Percentiles rank a stretch among this genome's conserved stretches.
Evolutionary conservation across 352 stramenopile genomes (phyloP).

Genomic region (Phytophthora crassamura): DNA sequence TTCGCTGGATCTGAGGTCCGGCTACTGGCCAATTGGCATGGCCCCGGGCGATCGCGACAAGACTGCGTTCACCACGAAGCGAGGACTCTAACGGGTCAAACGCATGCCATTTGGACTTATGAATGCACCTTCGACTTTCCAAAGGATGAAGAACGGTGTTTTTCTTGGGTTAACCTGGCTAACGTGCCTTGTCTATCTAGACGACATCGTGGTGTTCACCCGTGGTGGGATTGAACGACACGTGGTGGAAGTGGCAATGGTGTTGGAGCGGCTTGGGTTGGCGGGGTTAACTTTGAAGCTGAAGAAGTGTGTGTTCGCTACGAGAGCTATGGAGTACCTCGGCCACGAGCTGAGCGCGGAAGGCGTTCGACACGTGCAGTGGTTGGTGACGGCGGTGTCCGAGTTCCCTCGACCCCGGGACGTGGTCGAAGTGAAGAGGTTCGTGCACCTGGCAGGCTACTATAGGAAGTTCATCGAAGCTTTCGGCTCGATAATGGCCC

Average conservation of each 20-base stretch:
- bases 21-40: background rate
- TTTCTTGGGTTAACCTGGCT: conserved; percentile 20
- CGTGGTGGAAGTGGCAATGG: conserved; percentile 14
- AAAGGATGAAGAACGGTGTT: conserved; percentile 30
- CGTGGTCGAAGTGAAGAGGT: too few species aligned
- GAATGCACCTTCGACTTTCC: conserved; percentile 30
- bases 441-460: conserved; percentile 25
- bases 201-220: conserved; percentile 30
- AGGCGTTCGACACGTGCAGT: too few species aligned
- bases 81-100: conserved; percentile 19
- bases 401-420: too few species aligned
- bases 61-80: conserved; percentile 18
- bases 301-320: conserved; percentile 26
- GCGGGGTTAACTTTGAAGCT: conserved; percentile 20
- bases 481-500: conserved; percentile 19
- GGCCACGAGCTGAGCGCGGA: too few species aligned
- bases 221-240: conserved; percentile 13
- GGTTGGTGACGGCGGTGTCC: too few species aligned
- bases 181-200: conserved; percentile 26
- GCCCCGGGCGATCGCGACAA: background rate
- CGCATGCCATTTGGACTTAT: conserved; percentile 25
- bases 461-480: conserved; percentile 20
- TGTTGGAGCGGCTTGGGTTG: conserved; percentile 17
- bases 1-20: background rate
- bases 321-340: too few species aligned